Conservation (phyloP, 2,329 filamentous ascomycete genomes). For the Fusarium armeniacum region DNA sequence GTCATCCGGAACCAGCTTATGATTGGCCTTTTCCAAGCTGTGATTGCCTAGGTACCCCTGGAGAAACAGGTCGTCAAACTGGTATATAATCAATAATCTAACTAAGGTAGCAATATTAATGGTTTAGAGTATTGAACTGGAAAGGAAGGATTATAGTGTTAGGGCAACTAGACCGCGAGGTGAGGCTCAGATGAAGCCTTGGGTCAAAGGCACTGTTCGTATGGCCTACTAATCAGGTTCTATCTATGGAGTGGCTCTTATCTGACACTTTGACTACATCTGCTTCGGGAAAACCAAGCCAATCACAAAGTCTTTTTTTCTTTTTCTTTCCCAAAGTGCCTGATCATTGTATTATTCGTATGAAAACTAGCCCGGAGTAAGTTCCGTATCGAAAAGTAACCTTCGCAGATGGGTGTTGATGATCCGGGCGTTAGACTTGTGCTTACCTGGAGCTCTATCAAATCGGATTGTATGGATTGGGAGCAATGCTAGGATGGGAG, state of each 20-base stretch:
- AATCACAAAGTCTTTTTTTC: neutral
- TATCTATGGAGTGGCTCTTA: neutral
- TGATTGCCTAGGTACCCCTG: neutral
- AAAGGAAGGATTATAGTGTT: neutral
- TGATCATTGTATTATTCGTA: neutral
- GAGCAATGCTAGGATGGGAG: neutral
- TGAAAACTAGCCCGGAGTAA: neutral
- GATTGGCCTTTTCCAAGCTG: slow-evolving; percentile 28
- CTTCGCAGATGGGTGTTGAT: neutral
- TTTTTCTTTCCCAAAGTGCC: neutral
- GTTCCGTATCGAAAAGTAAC: neutral
- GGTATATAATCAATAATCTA: neutral
- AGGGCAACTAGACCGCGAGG: neutral
- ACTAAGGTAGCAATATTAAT: neutral
- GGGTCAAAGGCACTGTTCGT: neutral
- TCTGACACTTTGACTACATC: neutral
- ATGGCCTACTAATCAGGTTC: neutral
- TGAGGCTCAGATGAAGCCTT: no score
- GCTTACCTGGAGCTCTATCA: slow-evolving; percentile 2
- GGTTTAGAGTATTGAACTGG: neutral
- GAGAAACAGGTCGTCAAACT: neutral
- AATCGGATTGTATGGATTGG: slow-evolving; percentile 1
- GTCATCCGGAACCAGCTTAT: slow-evolving; percentile 26
- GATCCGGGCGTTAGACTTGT: neutral
- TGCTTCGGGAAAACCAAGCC: neutral